Evolutionary conservation across 2,329 filamentous ascomycete species (phyloP), one percentile per base, ranked within the genome.

Genomic region (Exophiala calicioides): DNA sequence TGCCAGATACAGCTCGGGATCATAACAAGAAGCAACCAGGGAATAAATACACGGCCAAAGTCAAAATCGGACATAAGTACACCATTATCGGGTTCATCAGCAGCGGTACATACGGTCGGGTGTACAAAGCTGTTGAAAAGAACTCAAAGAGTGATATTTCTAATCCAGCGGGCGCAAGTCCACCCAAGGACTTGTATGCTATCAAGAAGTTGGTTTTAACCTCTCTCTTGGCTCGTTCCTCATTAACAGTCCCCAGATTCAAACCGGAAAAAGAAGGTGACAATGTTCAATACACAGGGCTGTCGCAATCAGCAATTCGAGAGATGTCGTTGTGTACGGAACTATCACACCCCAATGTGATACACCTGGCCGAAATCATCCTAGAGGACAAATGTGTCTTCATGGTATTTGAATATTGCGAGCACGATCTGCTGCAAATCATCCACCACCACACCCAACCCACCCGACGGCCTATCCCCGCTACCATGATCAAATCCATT

Each of bases 221-320:
- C 12, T 40, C 18, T 35, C 21, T 18, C 9, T 34, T 18, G 30
- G n/a, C 7, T 8, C 10, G 20, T 39, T 12, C 32, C 36, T 20
- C 10, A 47, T 56, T 62, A 52, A 60, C 44, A 24, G 27, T 20
- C 21, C 21, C 19, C 49, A 82, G 80, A 56, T 86, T 96, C 80
- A 96, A 96, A 74, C 90, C 90, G 5, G 93, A 98, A 69, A 98
- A 97, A 72, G 93, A 98, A 70, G 93, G 93, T 47, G 93, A 98
- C 68, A 81, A 86, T 60, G 75, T 96, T 35, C 87, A 94, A 61
- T 98, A 98, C 69, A 97, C 93, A 0, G 93, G 93, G 52, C 95
- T 98, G 56, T 97, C 93, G 0, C 93, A 98, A 68, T 96, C 90
- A 10, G 93, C 93, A 3, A 88, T 96, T 56, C 88, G 93, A 42